Conservation (phyloP, 1,284 basidiomycete genomes). For the Macrocybe sp. region DNA sequence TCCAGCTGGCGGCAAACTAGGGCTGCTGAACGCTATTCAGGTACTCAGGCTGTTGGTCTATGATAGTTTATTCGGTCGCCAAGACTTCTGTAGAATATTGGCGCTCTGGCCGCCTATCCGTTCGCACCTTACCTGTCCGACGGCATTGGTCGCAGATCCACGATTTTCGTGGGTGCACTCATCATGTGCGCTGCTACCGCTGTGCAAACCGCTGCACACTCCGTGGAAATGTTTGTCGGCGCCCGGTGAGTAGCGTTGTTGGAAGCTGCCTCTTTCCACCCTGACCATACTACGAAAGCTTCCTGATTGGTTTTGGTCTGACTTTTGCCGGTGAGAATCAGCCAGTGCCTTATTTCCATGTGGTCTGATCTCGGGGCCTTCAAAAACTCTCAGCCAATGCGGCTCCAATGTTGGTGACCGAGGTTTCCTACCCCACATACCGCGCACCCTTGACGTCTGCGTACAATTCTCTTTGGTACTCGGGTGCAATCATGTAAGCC, state of each 20-base stretch:
- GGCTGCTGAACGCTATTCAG: conserved; percentile 75
- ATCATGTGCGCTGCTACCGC: conserved; percentile 67
- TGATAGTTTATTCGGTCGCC: neutral
- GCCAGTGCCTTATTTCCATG: neutral
- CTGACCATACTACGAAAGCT: conserved; percentile 29
- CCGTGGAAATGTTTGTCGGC: conserved; percentile 78
- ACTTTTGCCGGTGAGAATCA: conserved; percentile 53
- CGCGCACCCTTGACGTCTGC: conserved; percentile 67
- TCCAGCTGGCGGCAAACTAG: conserved; percentile 53
- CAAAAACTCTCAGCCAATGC: conserved; percentile 42
- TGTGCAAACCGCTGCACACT: conserved; percentile 66
- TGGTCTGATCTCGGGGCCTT: neutral
- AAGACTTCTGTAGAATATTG: conserved; percentile 48
- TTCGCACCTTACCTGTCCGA: conserved; percentile 70
- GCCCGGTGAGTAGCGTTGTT: conserved; percentile 42
- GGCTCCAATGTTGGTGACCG: conserved; percentile 72
- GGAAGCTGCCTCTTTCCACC: conserved; percentile 1
- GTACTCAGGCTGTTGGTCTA: conserved; percentile 29
- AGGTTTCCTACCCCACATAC: conserved; percentile 73
- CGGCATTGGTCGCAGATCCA: conserved; percentile 55
- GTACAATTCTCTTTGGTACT: conserved; percentile 81
- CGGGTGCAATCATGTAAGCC: conserved; percentile 63
- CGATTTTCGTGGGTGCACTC: conserved; percentile 58
- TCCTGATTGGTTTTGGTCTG: conserved; percentile 77
- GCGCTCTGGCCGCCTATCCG: conserved; percentile 58